These are phyloP conservation scores for Coccinonectria pachysandricola DNA, from an alignment of 2,329 filamentous ascomycete genomes.

Conservation along the genomic window DNA sequence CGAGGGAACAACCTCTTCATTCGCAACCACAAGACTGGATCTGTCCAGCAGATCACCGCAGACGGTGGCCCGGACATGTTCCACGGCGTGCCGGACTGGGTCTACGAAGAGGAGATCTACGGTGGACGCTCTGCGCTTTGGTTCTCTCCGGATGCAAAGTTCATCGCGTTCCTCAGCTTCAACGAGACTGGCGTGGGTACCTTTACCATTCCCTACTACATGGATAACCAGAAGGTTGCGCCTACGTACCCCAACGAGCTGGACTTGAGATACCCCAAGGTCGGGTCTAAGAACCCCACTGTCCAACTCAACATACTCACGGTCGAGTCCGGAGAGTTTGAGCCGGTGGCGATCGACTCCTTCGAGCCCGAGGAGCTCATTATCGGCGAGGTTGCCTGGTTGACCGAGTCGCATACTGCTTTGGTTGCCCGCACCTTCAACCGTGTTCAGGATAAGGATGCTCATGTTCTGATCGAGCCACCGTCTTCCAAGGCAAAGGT, in stretches of 20 bases:
- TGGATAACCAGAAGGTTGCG: slow-evolving; percentile 45
- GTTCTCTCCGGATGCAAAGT: slow-evolving; percentile 85
- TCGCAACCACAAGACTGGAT: slow-evolving; percentile 29
- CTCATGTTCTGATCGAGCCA: slow-evolving; percentile 49
- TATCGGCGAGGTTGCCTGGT: slow-evolving; percentile 58
- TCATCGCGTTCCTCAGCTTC: slow-evolving; percentile 78
- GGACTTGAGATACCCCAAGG: slow-evolving; percentile 58
- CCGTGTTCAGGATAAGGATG: slow-evolving; percentile 56
- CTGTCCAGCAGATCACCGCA: slow-evolving; percentile 44
- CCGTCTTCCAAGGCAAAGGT: slow-evolving; percentile 33
- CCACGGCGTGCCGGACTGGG: slow-evolving; percentile 63
- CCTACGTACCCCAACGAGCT: slow-evolving; percentile 53
- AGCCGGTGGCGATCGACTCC: slow-evolving; percentile 40
- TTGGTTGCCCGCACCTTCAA: slow-evolving; percentile 58
- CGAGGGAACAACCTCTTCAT: slow-evolving; percentile 56
- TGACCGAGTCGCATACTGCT: slow-evolving; percentile 49
- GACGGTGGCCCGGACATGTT: slow-evolving; percentile 53
- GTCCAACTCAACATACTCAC: slow-evolving; percentile 50
- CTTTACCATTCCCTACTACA: slow-evolving; percentile 57
- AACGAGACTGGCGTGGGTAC: slow-evolving; percentile 65
- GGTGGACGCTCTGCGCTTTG: slow-evolving; percentile 68
- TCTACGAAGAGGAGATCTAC: slow-evolving; percentile 63
- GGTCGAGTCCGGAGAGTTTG: slow-evolving; percentile 34
- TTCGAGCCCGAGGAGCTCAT: slow-evolving; percentile 52
- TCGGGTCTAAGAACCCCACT: slow-evolving; percentile 56